Percentiles rank a stretch among this genome's conserved stretches.
Evolutionary conservation across 78 protist species (phyloP).

Genomic region (Chrysochromulina tobinii): DNA sequence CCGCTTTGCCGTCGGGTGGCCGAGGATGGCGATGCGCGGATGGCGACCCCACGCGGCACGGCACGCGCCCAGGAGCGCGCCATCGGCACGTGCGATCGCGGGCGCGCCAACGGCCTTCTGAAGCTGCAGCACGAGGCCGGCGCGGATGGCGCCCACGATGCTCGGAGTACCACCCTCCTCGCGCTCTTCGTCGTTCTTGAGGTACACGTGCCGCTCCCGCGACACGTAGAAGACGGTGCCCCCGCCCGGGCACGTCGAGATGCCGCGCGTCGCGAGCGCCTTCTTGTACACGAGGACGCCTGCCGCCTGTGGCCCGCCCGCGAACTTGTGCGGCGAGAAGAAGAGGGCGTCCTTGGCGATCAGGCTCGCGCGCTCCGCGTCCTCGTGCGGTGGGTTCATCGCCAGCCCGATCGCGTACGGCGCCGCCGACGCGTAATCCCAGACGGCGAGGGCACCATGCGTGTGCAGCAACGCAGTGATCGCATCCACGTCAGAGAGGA

Average conservation of each 20-base stretch:
- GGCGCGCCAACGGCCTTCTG: neutral
- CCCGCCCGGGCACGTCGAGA: slow-evolving; percentile 72
- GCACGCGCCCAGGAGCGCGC: neutral
- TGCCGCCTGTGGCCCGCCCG: slow-evolving; percentile 83
- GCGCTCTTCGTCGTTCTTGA: slow-evolving; percentile 64
- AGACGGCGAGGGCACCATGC: slow-evolving; percentile 64
- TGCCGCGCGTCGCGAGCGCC: slow-evolving; percentile 14
- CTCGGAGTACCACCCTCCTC: slow-evolving; percentile 93
- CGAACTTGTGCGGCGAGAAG: slow-evolving; percentile 87
- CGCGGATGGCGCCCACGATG: slow-evolving; percentile 81
- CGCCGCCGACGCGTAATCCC: slow-evolving; percentile 90
- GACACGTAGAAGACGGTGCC: slow-evolving; percentile 85
- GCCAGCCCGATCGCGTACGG: slow-evolving; percentile 70
- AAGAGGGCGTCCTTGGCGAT: slow-evolving; percentile 79
- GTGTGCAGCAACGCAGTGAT: slow-evolving; percentile 66
- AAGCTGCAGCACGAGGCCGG: slow-evolving; percentile 73
- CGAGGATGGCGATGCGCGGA: neutral
- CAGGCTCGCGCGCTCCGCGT: neutral
- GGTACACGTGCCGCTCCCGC: slow-evolving; percentile 59
- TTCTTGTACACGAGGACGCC: slow-evolving; percentile 75
- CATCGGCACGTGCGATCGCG: neutral
- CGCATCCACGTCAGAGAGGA: slow-evolving; percentile 57
- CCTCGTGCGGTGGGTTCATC: slow-evolving; percentile 20
- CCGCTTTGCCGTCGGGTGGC: slow-evolving; percentile 1
- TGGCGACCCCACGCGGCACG: neutral